phyloP scores from a whole-genome alignment of 2,329 filamentous ascomycete species.

The Hirsutella thompsonii region DNA sequence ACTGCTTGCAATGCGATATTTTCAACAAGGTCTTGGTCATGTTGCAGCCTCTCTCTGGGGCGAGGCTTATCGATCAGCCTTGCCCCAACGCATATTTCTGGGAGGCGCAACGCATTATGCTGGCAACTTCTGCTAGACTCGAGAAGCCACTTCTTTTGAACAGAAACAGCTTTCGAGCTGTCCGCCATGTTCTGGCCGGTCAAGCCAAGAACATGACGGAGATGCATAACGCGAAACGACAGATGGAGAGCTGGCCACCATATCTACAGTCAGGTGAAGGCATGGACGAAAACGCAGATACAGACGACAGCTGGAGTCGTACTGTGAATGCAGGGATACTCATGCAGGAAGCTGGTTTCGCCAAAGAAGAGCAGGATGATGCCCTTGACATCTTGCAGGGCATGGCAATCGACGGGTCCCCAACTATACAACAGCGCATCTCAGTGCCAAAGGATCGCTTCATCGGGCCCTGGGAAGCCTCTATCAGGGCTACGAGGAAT shows the following conservation, averaged over 20 bases:
- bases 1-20: constrained; percentile 15
- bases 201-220: constrained; percentile 40
- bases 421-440: constrained; percentile 39
- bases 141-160: constrained; percentile 37
- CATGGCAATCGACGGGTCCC: constrained; percentile 32
- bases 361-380: constrained; percentile 29
- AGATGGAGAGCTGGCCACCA: constrained; percentile 45
- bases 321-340: constrained; percentile 38
- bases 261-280: constrained; percentile 45
- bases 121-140: constrained; percentile 36
- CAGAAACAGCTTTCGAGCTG: constrained; percentile 37
- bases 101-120: constrained; percentile 41
- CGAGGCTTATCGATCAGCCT: constrained; percentile 11
- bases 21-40: constrained; percentile 17
- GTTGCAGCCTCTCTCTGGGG: constrained; percentile 13
- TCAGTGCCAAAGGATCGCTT: constrained; percentile 7
- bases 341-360: constrained; percentile 44
- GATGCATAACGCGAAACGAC: constrained; percentile 30
- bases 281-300: constrained; percentile 39
- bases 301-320: constrained; percentile 40
- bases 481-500: constrained; percentile 45
- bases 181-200: constrained; percentile 39
- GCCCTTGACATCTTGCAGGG: constrained; percentile 41
- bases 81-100: constrained; percentile 27
- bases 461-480: constrained; percentile 37